Base-by-base conservation (phyloP, 2,329 filamentous ascomycete genomes). In the Colletotrichum incanum region DNA sequence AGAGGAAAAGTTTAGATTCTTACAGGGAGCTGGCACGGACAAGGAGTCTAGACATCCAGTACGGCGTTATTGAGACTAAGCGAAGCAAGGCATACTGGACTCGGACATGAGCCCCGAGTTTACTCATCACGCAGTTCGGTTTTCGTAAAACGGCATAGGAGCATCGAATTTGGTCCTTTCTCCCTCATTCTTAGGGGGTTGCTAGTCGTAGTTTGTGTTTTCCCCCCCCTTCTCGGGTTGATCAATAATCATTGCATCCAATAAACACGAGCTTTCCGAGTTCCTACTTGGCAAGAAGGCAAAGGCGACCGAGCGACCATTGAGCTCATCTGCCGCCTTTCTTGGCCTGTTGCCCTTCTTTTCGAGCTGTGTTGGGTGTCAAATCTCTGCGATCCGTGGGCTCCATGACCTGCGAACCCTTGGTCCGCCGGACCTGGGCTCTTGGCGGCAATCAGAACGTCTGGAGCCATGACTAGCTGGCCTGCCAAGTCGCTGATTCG, bases 241-340 rank as follows among this genome's bases (percentile, higher is more conserved):
- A n/a, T 23, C 7, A 20, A 56, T n/a, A 8, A 34, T 49, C 47
- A 23, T 60, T 54, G 62, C 39, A 47, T 28, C 49, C 54, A 59
- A 54, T 60, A 70, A 28, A 66, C 37, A 66, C n/a, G 62, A 66
- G 54, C 26, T 58, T 65, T 69, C 55, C 18, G 54, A 23, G 52
- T 55, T 60, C n/a, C 18, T 12, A 6, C 23, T 47, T 16, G 54
- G 39, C 39, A 66, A 70, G 23, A 28, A 28, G 37, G 12, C 47
- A 14, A 16, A 28, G 37, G 14, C 23, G 14, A 16, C 16, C 43
- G 12, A 47, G 23, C 37, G 54, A n/a, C 9, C 37, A 31, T 34
- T 23, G 26, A 12, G 47, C 7, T 43, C 59, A 9, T 41, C 58
- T 18, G 43, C 37, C 37, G 16, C 20, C n/a, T 11, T 23, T 6